A percentile compares a stretch with the other conserved stretches of the same genome.
Evolutionary conservation across 1,284 basidiomycete genomes (phyloP).

Genomic region (Caloboletus firmus): DNA sequence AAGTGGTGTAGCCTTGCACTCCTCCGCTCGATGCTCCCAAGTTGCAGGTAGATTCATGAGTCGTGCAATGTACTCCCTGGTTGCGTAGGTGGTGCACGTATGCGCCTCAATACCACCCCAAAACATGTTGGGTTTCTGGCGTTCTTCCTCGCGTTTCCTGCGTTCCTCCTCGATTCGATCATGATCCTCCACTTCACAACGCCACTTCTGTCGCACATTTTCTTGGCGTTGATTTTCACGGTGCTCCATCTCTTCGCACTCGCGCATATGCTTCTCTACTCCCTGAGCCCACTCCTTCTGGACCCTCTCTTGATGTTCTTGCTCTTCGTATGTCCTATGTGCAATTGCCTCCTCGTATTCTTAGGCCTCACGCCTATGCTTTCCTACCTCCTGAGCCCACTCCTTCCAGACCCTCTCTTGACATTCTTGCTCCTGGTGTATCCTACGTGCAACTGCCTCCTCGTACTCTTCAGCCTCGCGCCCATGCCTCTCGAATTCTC

Average conservation of each 20-base stretch:
- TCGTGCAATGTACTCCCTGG: constrained; percentile 26
- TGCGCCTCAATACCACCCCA: constrained; percentile 22
- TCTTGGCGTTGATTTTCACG: constrained; percentile 9
- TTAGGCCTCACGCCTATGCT: constrained; percentile 1
- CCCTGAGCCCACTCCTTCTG: constrained; percentile 11
- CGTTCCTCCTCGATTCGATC: constrained; percentile 12
- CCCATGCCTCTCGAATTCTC: constrained; percentile 2
- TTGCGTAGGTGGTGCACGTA: constrained; percentile 25
- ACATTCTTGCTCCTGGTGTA: constrained; percentile 7
- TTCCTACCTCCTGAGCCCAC: constrained; percentile 10
- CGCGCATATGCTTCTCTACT: not conserved
- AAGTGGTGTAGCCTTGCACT: constrained; percentile 26
- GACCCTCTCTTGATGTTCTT: constrained; percentile 5
- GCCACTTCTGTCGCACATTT: constrained; percentile 11
- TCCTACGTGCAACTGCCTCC: not conserved
- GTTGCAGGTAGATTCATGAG: constrained; percentile 24
- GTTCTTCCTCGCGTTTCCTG: constrained; percentile 17
- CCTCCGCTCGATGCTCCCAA: constrained; percentile 26
- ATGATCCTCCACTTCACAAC: constrained; percentile 14
- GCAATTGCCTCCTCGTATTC: constrained; percentile 2
- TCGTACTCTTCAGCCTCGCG: constrained; percentile 9
- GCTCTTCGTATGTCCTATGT: constrained; percentile 5
- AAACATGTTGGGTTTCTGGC: constrained; percentile 25
- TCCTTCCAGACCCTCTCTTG: constrained; percentile 3
- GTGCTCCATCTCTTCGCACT: constrained; percentile 8